Conservation (phyloP, 306 rosid species). For the Pyrus pyrifolia region DNA sequence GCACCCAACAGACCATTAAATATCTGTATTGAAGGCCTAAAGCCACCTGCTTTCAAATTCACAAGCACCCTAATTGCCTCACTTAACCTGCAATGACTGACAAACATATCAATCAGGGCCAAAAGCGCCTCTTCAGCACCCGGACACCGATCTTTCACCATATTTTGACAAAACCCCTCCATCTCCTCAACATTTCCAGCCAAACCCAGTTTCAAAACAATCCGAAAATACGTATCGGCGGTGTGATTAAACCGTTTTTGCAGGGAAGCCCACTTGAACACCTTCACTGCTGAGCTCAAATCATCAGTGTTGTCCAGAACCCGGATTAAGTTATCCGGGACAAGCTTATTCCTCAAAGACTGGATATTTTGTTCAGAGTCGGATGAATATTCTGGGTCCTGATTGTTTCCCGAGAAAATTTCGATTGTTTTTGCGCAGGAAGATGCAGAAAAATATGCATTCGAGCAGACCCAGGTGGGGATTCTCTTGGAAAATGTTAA, state of each 20-base stretch:
- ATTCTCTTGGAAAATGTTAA: constrained; percentile 38
- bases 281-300: constrained; percentile 55
- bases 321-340: constrained; percentile 45
- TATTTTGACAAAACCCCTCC: constrained; percentile 45
- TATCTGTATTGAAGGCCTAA: constrained; percentile 43
- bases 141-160: constrained; percentile 51
- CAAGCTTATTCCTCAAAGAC: constrained; percentile 48
- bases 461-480: constrained; percentile 40
- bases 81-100: constrained; percentile 34
- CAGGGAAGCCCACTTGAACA: constrained; percentile 72
- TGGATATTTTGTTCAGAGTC: constrained; percentile 41
- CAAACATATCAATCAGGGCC: constrained; percentile 41
- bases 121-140: constrained; percentile 59
- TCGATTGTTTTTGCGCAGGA: constrained; percentile 31
- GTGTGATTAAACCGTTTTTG: constrained; percentile 60
- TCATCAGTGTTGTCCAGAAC: constrained; percentile 50
- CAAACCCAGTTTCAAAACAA: constrained; percentile 67
- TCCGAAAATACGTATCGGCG: constrained; percentile 42
- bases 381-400: constrained; percentile 27
- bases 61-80: constrained; percentile 57
- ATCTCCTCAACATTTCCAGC: constrained; percentile 55
- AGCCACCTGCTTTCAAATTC: constrained; percentile 48
- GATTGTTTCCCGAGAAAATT: constrained; percentile 33
- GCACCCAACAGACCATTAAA: constrained; percentile 57
- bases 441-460: constrained; percentile 39